These are phyloP conservation scores for Beverwykella pulmonaria DNA, from an alignment of 495 filamentous ascomycete species.

Conservation along the genomic window DNA sequence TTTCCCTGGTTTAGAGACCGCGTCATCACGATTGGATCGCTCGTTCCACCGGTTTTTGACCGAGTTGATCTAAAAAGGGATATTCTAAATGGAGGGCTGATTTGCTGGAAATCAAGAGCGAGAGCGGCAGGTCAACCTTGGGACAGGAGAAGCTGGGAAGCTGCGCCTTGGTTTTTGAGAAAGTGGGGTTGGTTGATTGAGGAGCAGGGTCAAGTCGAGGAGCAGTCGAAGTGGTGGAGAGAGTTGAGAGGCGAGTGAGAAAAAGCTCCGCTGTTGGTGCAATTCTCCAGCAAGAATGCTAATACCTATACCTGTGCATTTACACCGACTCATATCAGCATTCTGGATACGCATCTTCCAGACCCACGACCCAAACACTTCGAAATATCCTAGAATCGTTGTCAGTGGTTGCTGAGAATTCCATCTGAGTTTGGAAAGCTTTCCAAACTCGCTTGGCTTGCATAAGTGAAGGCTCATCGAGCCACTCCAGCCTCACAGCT, in stretches of 20 bases:
- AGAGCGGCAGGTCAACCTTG: constrained; percentile 12
- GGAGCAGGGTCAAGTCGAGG: constrained; percentile 14
- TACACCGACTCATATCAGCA: no score
- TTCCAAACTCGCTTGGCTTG: not conserved
- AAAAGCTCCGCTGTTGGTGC: no score
- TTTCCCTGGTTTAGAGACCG: constrained; percentile 20
- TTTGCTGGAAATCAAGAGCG: constrained; percentile 20
- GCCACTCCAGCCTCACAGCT: not conserved
- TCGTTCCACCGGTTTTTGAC: constrained; percentile 9
- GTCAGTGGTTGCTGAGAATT: no score
- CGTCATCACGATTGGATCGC: not conserved
- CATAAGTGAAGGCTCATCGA: not conserved
- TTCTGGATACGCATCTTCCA: no score
- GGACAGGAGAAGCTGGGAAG: constrained; percentile 26
- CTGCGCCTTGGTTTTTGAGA: constrained; percentile 21
- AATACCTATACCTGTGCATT: no score
- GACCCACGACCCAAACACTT: no score
- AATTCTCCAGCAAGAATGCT: no score
- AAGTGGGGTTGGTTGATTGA: constrained; percentile 27
- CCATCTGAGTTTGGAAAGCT: not conserved
- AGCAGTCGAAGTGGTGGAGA: constrained; percentile 22
- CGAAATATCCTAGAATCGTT: no score
- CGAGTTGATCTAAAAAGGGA: constrained; percentile 11
- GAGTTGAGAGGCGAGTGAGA: constrained; percentile 9
- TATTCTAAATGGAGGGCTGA: constrained; percentile 13